A percentile compares a stretch with the other conserved stretches of the same genome.
These are phyloP conservation scores for Fusarium lateritium DNA, from an alignment of 2,329 filamentous ascomycete genomes.

Conservation along the genomic window DNA sequence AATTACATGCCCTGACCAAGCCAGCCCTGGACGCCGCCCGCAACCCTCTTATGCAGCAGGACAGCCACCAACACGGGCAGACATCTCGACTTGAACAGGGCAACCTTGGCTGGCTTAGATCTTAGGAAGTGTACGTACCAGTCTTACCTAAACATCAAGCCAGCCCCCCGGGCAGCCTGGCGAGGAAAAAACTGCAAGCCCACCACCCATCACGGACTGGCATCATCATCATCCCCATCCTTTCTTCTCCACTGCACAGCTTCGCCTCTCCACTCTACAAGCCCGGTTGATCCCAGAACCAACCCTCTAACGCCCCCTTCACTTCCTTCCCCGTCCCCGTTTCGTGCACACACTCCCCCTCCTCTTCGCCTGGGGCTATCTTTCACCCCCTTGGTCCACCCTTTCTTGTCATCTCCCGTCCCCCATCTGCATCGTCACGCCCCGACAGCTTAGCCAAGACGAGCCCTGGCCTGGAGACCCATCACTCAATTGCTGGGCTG, in stretches of 20 bases:
- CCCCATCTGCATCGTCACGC: slow-evolving; percentile 40
- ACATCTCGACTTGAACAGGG: background rate
- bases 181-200: slow-evolving; percentile 25
- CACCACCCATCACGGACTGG: slow-evolving; percentile 14
- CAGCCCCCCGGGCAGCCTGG: slow-evolving; percentile 11
- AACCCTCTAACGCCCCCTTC: slow-evolving; percentile 8
- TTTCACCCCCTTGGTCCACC: slow-evolving; percentile 35
- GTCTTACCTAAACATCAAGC: slow-evolving; percentile 17
- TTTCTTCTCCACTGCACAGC: slow-evolving; percentile 39
- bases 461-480: slow-evolving; percentile 19
- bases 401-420: slow-evolving; percentile 46
- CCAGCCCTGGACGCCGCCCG: background rate
- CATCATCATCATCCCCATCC: slow-evolving; percentile 41
- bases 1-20: background rate
- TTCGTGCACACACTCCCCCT: slow-evolving; percentile 27
- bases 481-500: slow-evolving; percentile 14
- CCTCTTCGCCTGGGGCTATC: slow-evolving; percentile 21
- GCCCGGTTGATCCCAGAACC: slow-evolving; percentile 26
- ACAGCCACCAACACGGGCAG: background rate
- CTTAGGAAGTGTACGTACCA: slow-evolving; percentile 4
- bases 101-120: background rate
- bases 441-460: slow-evolving; percentile 32
- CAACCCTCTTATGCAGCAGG: background rate
- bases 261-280: slow-evolving; percentile 31
- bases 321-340: slow-evolving; percentile 7